phyloP scores from a whole-genome alignment of 768 basidiomycete species.

The Cystofilobasidium macerans region DNA sequence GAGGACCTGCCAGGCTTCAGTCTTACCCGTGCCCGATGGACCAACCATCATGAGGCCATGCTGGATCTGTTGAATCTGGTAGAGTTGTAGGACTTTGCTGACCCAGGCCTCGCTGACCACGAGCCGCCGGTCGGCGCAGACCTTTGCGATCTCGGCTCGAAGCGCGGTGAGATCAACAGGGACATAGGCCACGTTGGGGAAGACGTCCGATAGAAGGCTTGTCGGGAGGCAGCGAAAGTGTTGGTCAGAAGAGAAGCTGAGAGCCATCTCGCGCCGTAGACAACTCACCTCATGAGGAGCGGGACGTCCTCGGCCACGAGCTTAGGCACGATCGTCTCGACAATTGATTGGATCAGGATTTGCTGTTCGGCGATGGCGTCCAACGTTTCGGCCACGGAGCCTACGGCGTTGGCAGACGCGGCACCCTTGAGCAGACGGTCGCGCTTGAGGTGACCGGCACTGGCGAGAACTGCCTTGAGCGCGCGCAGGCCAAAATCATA shows the following conservation, averaged over 20 bases:
- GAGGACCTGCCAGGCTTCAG: conserved; percentile 90
- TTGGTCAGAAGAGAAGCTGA: background rate
- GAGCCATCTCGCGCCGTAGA: background rate
- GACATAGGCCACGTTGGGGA: conserved; percentile 85
- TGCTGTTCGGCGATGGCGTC: conserved; percentile 78
- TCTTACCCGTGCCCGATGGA: conserved; percentile 91
- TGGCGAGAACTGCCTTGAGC: conserved; percentile 87
- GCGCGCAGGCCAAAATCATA: conserved; percentile 98
- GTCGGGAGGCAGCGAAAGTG: background rate
- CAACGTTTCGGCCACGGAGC: conserved; percentile 42
- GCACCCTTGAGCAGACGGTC: conserved; percentile 55
- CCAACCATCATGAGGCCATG: conserved; percentile 99
- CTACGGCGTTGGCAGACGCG: conserved; percentile 3
- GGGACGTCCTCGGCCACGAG: conserved; percentile 95
- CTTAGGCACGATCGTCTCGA: conserved; percentile 96
- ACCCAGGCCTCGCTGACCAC: conserved; percentile 81
- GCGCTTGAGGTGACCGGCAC: conserved; percentile 94
- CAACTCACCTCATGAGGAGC: conserved; percentile 67
- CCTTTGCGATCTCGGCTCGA: conserved; percentile 69
- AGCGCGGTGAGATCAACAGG: conserved; percentile 80
- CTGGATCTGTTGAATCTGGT: conserved; percentile 98
- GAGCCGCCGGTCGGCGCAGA: conserved; percentile 77
- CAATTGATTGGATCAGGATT: conserved; percentile 94
- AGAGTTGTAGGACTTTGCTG: conserved; percentile 89
- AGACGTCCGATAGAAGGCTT: conserved; percentile 88